Evolutionary conservation across 352 stramenopile genomes (phyloP).

Genomic region (Pythium brassicae): DNA sequence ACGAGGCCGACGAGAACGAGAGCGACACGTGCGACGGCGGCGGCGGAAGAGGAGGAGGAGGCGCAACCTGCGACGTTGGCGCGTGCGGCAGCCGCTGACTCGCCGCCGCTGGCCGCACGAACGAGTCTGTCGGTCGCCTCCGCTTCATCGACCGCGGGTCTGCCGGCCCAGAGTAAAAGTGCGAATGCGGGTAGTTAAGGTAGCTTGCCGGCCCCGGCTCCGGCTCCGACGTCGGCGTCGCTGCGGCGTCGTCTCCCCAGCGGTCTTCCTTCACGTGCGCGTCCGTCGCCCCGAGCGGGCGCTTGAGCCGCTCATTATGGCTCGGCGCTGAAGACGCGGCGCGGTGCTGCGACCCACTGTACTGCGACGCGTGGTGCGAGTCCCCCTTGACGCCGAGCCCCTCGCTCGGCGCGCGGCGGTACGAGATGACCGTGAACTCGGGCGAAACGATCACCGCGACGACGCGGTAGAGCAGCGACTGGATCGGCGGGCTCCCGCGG

Average conservation of each 20-base stretch:
- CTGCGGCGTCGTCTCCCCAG: conserved; percentile 1
- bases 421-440: conserved; percentile 74
- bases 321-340: neutral
- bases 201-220: too few relatives aligned
- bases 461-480: conserved; percentile 35
- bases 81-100: neutral
- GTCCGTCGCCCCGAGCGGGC: neutral
- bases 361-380: conserved; percentile 4
- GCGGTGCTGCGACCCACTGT: neutral
- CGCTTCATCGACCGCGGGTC: conserved; percentile 9
- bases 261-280: neutral
- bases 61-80: conserved; percentile 7
- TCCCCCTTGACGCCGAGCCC: conserved; percentile 3
- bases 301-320: neutral
- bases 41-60: neutral
- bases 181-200: neutral
- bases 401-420: conserved; percentile 45
- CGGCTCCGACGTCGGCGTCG: too few relatives aligned
- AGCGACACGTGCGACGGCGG: neutral
- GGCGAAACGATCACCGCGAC: conserved; percentile 44
- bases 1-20: neutral
- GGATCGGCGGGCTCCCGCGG: conserved; percentile 11
- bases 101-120: conserved; percentile 3
- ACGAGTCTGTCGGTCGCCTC: conserved; percentile 10
- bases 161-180: neutral